Evolutionary conservation across 2,329 filamentous ascomycete species (phyloP), one percentile per base, ranked within the genome.

Genomic region (Cryoendolithus antarcticus): DNA sequence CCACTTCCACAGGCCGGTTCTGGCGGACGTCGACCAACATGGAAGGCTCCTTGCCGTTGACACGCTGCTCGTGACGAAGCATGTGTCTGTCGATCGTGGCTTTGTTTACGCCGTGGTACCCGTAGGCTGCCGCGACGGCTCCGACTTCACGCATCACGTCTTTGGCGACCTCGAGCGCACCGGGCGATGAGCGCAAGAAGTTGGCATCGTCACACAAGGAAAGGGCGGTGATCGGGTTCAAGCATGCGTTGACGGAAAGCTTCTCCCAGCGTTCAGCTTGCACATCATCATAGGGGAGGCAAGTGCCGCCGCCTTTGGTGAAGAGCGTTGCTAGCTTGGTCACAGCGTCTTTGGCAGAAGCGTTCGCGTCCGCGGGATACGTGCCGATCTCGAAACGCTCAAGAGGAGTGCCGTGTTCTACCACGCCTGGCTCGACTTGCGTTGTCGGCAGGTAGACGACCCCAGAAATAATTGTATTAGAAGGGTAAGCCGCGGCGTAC

Each of bases 201-300:
- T 65, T 54, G 1, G 70, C 67, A 21, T 74, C 74, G 41, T 71
- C 69, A 40, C 67, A 64, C 1, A 69, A 62, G 0, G 71, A 70
- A 3, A 77, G 58, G 0, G 74, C 72, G 28, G 71, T 75, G 19
- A 75, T 62, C 0, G 74, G 69, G 47, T 79, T 79, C 67, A 72
- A 76, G 0, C 70, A 64, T 2, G 67, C 73, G 48, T 79, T 80
- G 53, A 74, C 62, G 1, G 76, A 59, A 1, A 78, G 63, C 55
- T 80, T 80, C 40, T 66, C 62, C 75, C 74, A 80, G 9, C 74
- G 64, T 38, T 70, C 65, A 0, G 62, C 49, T 46, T 79, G 73
- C 3, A 80, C 62, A 45, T 79, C 66, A 9, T 69, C 63, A 21
- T 70, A 63, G 2, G 73, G 55, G 21, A 67, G 51, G 35, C 68